A percentile compares a stretch with the other conserved stretches of the same genome.
These are phyloP conservation scores for Neurospora sp. DNA, from an alignment of 495 filamentous ascomycete species.

Conservation along the genomic window DNA sequence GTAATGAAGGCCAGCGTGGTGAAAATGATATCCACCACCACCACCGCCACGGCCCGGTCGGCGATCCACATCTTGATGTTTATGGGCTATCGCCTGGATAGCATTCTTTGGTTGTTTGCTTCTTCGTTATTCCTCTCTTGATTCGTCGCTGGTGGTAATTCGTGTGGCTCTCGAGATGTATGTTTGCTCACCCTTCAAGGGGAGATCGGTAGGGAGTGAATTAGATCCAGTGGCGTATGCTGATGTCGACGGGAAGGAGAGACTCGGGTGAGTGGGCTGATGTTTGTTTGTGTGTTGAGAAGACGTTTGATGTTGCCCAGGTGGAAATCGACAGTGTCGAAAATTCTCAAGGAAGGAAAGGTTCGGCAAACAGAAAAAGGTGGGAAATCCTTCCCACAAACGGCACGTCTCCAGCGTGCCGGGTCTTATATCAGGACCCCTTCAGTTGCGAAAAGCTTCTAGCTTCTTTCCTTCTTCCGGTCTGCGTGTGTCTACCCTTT, in stretches of 20 bases:
- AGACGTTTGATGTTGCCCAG: not conserved
- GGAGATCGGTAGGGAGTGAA: not conserved
- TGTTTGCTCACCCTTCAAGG: not conserved
- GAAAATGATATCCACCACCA: slow-evolving; percentile 10
- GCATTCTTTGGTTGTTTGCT: not conserved
- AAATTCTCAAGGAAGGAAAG: not conserved
- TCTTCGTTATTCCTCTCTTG: not conserved
- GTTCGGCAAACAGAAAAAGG: not conserved
- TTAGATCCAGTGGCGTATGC: not conserved
- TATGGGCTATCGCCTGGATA: not conserved
- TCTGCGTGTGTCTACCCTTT: not conserved
- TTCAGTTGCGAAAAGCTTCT: not conserved
- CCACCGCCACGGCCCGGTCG: slow-evolving; percentile 8
- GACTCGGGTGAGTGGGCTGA: not conserved
- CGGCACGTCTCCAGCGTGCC: not conserved
- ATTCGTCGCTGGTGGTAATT: not conserved
- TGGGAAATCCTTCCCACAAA: not conserved
- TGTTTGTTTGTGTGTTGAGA: not conserved
- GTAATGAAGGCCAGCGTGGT: slow-evolving; percentile 14
- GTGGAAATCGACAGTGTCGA: not conserved
- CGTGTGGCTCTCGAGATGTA: not conserved
- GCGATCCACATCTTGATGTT: slow-evolving; percentile 10
- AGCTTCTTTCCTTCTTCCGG: not conserved
- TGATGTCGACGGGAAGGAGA: not conserved
- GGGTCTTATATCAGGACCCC: not conserved